Percentiles rank a stretch among this genome's conserved stretches.
Evolutionary conservation across 805 yeast genomes (phyloP).

Genomic region (Pichia nakasei): DNA sequence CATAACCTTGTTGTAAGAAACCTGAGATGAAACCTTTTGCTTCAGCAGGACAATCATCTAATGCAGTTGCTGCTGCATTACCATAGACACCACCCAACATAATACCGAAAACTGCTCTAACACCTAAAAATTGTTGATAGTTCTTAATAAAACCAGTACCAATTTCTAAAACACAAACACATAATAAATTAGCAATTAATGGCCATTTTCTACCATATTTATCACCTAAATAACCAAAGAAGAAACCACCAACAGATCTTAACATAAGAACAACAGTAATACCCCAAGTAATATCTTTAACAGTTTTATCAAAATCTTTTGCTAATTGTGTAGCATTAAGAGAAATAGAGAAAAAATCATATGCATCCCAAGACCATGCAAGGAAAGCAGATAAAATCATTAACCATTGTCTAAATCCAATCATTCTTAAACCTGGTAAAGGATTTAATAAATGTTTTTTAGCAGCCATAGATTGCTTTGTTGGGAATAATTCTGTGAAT

Average conservation of each 20-base stretch:
- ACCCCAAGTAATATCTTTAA: constrained; percentile 54
- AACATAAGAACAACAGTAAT: constrained; percentile 61
- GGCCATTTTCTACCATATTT: constrained; percentile 57
- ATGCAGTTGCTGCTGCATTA: constrained; percentile 43
- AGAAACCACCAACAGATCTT: constrained; percentile 55
- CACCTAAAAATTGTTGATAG: constrained; percentile 50
- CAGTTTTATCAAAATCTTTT: constrained; percentile 32
- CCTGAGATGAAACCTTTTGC: constrained; percentile 57
- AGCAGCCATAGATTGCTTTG: constrained; percentile 30
- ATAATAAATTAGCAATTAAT: constrained; percentile 34
- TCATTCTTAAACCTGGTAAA: constrained; percentile 41
- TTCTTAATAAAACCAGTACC: constrained; percentile 56
- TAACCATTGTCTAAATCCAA: constrained; percentile 48
- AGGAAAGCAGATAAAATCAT: constrained; percentile 44
- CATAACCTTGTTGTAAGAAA: constrained; percentile 74
- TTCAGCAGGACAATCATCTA: constrained; percentile 43
- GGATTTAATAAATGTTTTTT: constrained; percentile 49
- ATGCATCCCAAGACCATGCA: constrained; percentile 61
- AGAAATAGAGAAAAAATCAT: constrained; percentile 53
- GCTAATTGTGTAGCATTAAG: constrained; percentile 43
- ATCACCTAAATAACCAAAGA: constrained; percentile 55
- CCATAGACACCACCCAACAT: constrained; percentile 52
- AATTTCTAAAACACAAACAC: constrained; percentile 46
- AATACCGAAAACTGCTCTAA: constrained; percentile 54
- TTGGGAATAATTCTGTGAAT: constrained; percentile 41